Evolutionary conservation across 2,329 filamentous ascomycete species (phyloP).

Genomic region (Bisporella sp.): DNA sequence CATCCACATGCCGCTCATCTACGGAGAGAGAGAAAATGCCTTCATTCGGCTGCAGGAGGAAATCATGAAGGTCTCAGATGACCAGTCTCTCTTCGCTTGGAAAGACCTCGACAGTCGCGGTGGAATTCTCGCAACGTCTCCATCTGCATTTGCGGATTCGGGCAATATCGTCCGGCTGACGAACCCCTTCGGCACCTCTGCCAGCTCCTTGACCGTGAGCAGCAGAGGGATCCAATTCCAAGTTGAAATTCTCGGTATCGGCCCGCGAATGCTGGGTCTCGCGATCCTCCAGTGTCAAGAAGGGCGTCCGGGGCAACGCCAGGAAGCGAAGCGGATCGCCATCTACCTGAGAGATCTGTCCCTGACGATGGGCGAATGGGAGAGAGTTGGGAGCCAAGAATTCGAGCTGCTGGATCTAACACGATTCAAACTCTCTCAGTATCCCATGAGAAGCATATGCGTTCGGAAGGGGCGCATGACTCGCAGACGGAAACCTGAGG

Average conservation of each 20-base stretch:
- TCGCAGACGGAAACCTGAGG: not conserved
- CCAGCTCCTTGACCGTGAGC: not conserved
- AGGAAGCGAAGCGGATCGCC: not conserved
- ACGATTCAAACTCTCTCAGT: not conserved
- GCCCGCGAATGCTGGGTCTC: not conserved
- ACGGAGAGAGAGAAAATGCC: not conserved
- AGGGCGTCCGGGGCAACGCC: no score
- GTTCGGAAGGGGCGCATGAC: not conserved
- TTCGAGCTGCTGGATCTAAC: not conserved
- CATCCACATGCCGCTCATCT: no score
- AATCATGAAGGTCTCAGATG: not conserved
- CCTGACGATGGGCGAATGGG: not conserved
- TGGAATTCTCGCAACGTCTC: not conserved
- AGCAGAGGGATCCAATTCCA: not conserved
- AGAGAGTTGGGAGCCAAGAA: not conserved
- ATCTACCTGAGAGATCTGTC: not conserved
- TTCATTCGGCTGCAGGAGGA: constrained; percentile 1
- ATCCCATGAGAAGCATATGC: not conserved
- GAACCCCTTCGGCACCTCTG: not conserved
- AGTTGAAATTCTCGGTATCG: not conserved
- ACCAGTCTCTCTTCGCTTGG: not conserved
- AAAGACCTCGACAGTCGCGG: not conserved
- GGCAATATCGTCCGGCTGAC: not conserved
- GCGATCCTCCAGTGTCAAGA: not conserved
- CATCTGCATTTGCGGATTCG: not conserved